Evolutionary conservation across 2,329 filamentous ascomycete genomes (phyloP), one percentile per base, ranked within the genome.

Genomic region (Fusarium sp.): DNA sequence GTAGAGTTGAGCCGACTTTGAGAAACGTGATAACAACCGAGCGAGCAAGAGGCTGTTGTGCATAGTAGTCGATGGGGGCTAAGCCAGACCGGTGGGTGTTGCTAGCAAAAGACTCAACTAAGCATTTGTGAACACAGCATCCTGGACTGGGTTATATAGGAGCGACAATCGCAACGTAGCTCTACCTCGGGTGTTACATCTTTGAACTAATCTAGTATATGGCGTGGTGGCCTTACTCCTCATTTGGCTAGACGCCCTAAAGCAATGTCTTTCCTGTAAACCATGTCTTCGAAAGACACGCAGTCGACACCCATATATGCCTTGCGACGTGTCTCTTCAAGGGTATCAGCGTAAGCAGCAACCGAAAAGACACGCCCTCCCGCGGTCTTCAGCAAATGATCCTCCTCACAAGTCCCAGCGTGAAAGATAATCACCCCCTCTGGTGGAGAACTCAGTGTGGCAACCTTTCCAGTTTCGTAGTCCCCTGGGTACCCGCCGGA

Each of bases 351-450:
- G 2, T 89, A 92, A 3, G 94, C 92, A 19, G 92, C 95, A 5
- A 93, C 90, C 5, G 94, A 94, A 78, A 97, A 96, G 33, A 97
- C 94, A 52, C 94, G 89, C 1, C 95, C 95, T 49, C 94, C 94
- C 1, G 91, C 86, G 1, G 93, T 94, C 75, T 89, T 86, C 11
- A 97, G 84, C 60, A 88, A 84, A 11, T 84, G 86, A 11, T 37
- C 38, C 15, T 86, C 83, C 19, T 91, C 78, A 27, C 86, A 85
- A 7, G 95, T 97, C 27, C 94, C 94, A 7, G 94, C 94, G 79
- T 97, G 94, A 87, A 97, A 97, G 63, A 97, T 88, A 64, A 91
- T 88, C 70, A 89, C 92, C 68, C 86, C 84, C 18, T 66, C 59
- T 48, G 79, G 83, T 73, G 73, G 18, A 89, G 81, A 45, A 76